phyloP scores from a whole-genome alignment of 2,329 filamentous ascomycete species.

The Cladosporium sp. region DNA sequence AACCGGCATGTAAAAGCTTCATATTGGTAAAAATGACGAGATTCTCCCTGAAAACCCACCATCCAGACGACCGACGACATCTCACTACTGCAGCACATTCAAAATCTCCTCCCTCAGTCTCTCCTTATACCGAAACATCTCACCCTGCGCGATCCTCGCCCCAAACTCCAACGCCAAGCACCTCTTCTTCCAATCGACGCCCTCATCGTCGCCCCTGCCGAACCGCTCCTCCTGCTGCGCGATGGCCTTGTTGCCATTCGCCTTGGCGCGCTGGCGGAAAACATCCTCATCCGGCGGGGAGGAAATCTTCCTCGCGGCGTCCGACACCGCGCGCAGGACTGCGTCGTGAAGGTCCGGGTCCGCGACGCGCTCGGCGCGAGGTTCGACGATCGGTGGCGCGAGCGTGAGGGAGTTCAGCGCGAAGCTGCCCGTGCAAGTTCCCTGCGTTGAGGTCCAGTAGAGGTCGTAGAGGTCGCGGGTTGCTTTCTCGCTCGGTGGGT shows the following conservation, averaged over 20 bases:
- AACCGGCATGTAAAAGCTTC: too few relatives aligned
- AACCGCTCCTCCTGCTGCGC: background rate
- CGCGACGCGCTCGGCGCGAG: background rate
- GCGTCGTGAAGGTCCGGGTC: slow-evolving; percentile 10
- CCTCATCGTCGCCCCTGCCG: slow-evolving; percentile 15
- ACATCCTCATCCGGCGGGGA: slow-evolving; percentile 6
- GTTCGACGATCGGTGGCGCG: background rate
- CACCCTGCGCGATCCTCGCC: slow-evolving; percentile 27
- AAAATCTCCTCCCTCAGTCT: slow-evolving; percentile 28
- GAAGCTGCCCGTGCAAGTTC: slow-evolving; percentile 40
- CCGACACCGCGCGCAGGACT: slow-evolving; percentile 1
- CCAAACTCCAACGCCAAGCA: slow-evolving; percentile 30
- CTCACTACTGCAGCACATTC: slow-evolving; percentile 16
- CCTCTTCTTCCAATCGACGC: slow-evolving; percentile 29
- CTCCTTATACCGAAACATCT: slow-evolving; percentile 29
- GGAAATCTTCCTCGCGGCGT: slow-evolving; percentile 10
- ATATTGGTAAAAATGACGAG: too few relatives aligned
- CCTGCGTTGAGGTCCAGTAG: slow-evolving; percentile 36
- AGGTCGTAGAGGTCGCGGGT: slow-evolving; percentile 44
- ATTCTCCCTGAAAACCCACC: too few relatives aligned
- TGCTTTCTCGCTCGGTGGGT: slow-evolving; percentile 28
- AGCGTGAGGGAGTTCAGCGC: slow-evolving; percentile 37
- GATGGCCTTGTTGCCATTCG: background rate
- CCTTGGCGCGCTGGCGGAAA: background rate
- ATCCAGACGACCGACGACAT: too few relatives aligned